phyloP scores from a whole-genome alignment of 2,329 filamentous ascomycete species.

The Coniochaeta hoffmannii region DNA sequence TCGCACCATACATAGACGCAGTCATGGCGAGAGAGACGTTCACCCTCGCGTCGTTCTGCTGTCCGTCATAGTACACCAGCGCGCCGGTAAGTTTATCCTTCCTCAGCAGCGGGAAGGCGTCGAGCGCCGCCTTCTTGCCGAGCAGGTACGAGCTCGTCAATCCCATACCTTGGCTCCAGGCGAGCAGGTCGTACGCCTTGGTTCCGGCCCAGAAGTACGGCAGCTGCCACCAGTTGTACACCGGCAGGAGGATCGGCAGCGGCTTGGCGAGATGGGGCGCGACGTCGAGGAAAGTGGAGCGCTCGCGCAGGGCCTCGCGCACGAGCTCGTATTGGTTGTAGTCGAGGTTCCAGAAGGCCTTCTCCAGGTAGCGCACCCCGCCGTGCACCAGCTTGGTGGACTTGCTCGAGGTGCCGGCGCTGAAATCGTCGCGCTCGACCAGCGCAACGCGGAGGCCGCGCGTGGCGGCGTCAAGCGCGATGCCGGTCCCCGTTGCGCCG shows the following conservation, averaged over 20 bases:
- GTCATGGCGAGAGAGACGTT: constrained; percentile 86
- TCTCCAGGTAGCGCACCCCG: constrained; percentile 67
- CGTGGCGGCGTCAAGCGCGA: constrained; percentile 65
- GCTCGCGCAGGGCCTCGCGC: constrained; percentile 64
- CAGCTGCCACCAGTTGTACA: constrained; percentile 70
- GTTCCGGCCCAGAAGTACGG: constrained; percentile 72
- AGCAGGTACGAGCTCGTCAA: constrained; percentile 87
- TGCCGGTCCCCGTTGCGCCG: constrained; percentile 63
- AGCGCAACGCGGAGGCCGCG: constrained; percentile 64
- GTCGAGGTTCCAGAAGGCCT: constrained; percentile 69
- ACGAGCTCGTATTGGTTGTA: constrained; percentile 67
- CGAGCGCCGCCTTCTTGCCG: constrained; percentile 76
- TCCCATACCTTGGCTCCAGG: constrained; percentile 79
- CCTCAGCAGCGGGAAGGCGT: constrained; percentile 85
- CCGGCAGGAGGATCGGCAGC: constrained; percentile 69
- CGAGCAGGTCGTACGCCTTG: constrained; percentile 79
- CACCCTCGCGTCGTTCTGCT: constrained; percentile 89
- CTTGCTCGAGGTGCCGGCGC: constrained; percentile 66
- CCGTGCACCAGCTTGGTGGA: constrained; percentile 74
- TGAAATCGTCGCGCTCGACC: constrained; percentile 68
- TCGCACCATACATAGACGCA: constrained; percentile 77
- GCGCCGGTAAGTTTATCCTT: constrained; percentile 71
- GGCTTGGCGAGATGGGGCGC: constrained; percentile 67
- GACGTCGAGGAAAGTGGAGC: constrained; percentile 68
- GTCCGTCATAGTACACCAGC: constrained; percentile 85